These are phyloP conservation scores for Gymnopus androsaceus DNA, from an alignment of 1,284 basidiomycete species.

Conservation along the genomic window DNA sequence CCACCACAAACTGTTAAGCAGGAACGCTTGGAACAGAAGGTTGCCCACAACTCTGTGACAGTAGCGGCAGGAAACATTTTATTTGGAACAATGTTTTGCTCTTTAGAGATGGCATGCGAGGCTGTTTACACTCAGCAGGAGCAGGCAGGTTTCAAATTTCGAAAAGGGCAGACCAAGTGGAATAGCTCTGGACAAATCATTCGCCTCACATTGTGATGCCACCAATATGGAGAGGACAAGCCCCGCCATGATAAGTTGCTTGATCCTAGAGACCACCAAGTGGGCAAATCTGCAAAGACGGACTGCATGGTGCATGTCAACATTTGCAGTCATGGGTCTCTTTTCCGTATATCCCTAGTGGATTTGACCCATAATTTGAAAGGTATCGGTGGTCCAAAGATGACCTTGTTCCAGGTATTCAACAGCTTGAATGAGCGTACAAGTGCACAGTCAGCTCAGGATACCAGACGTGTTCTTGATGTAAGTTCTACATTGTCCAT, in stretches of 20 bases:
- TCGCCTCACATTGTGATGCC: not conserved
- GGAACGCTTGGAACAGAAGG: constrained; percentile 21
- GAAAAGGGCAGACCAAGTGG: not conserved
- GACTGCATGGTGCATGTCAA: constrained; percentile 1
- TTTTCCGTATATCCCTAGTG: constrained; percentile 13
- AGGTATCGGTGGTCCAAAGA: constrained; percentile 26
- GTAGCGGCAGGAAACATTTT: constrained; percentile 13
- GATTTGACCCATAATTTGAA: constrained; percentile 26
- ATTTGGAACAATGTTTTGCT: not conserved
- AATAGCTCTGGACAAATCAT: not conserved
- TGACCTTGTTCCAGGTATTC: constrained; percentile 24
- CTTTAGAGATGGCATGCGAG: not conserved
- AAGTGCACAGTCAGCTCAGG: constrained; percentile 20
- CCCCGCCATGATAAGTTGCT: not conserved
- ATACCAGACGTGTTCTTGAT: constrained; percentile 23
- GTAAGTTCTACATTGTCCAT: constrained; percentile 19
- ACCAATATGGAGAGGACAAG: not conserved
- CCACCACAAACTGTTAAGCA: not conserved
- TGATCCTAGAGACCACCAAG: not conserved
- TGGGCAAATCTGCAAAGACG: not conserved
- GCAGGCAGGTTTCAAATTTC: not conserved
- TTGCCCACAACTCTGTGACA: constrained; percentile 23
- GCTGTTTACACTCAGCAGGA: not conserved
- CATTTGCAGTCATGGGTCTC: not conserved
- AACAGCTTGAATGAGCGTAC: constrained; percentile 26